Evolutionary conservation across 2,329 filamentous ascomycete genomes (phyloP), one percentile per base, ranked within the genome.

Genomic region (Colletotrichum agaves): DNA sequence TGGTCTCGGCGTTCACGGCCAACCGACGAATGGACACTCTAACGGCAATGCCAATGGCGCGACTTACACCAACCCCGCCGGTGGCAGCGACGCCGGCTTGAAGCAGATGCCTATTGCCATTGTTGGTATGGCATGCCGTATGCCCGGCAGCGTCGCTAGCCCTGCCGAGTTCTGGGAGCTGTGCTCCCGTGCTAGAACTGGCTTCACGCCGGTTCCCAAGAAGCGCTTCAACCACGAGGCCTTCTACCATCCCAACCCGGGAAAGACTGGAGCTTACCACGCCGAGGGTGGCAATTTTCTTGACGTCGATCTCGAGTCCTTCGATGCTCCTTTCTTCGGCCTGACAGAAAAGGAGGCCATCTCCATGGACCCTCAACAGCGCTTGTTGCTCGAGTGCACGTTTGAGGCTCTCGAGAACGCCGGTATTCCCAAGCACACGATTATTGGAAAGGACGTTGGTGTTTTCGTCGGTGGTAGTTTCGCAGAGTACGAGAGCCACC

Each of bases 371-470:
- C 85, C 85, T 0, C 85, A 87, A 67, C 84, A 87, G 64, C 79
- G 85, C 1, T 76, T 85, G 19, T 77, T 86, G 7, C 77, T 87
- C 2, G 85, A 88, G 72, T 85, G 82, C 66, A 82, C 83, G 0
- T 87, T 84, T 66, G 85, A 88, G 72, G 84, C 84, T 0, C 75
- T 87, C 10, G 85, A 87, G 70, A 85, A 82, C 63, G 84, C 84
- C 2, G 85, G 84, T 8, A 78, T 85, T 17, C 79, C 83, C 7
- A 83, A 82, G 71, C 81, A 84, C 31, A 71, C 74, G 7, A 79
- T 86, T 41, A 77, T 83, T 2, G 84, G 84, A 5, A 78, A 80
- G 61, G 78, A 84, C 47, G 81, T 84, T 27, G 84, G 83, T 13
- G 84, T 86, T 8, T 86, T 84, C 67, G 75, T 85, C 7, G 85